Evolutionary conservation across 768 basidiomycete genomes (phyloP).

Genomic region (Naematelia aurantialba): DNA sequence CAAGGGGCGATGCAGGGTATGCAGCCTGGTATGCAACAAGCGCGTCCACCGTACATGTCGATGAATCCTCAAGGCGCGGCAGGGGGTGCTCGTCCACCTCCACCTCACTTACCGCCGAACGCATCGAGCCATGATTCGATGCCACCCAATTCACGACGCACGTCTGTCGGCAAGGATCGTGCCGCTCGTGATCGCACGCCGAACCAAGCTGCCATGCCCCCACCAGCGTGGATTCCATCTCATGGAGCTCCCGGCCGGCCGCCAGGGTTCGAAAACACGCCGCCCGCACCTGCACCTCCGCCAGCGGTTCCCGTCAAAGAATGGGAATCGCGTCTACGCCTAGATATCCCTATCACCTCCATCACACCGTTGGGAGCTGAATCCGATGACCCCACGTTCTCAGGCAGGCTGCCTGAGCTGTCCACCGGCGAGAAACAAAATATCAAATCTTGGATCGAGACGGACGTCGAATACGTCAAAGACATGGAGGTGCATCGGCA

Average conservation of each 20-base stretch:
- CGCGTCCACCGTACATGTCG: background rate
- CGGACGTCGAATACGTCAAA: slow-evolving; percentile 56
- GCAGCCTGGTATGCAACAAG: background rate
- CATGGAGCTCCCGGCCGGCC: slow-evolving; percentile 5
- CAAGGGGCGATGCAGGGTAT: background rate
- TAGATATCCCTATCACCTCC: slow-evolving; percentile 61
- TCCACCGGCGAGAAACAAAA: slow-evolving; percentile 56
- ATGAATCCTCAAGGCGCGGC: too few species aligned
- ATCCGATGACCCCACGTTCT: slow-evolving; percentile 53
- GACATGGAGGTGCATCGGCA: slow-evolving; percentile 54
- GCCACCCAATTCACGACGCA: background rate
- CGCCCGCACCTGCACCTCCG: slow-evolving; percentile 12
- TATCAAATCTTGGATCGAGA: slow-evolving; percentile 63
- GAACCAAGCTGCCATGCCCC: slow-evolving; percentile 19
- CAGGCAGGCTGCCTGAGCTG: slow-evolving; percentile 55
- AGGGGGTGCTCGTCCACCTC: slow-evolving; percentile 13
- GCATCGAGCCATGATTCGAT: slow-evolving; percentile 5
- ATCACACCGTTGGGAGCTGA: slow-evolving; percentile 61
- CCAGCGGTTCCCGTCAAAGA: slow-evolving; percentile 30
- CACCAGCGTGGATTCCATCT: slow-evolving; percentile 27
- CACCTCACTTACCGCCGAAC: slow-evolving; percentile 19
- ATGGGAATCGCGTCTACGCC: slow-evolving; percentile 42
- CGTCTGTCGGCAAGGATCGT: slow-evolving; percentile 7
- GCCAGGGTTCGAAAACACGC: background rate
- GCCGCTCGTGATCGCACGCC: background rate